A percentile compares a stretch with the other conserved stretches of the same genome.
phyloP scores from a whole-genome alignment of 1,284 basidiomycete genomes.

The Marasmius sp. region DNA sequence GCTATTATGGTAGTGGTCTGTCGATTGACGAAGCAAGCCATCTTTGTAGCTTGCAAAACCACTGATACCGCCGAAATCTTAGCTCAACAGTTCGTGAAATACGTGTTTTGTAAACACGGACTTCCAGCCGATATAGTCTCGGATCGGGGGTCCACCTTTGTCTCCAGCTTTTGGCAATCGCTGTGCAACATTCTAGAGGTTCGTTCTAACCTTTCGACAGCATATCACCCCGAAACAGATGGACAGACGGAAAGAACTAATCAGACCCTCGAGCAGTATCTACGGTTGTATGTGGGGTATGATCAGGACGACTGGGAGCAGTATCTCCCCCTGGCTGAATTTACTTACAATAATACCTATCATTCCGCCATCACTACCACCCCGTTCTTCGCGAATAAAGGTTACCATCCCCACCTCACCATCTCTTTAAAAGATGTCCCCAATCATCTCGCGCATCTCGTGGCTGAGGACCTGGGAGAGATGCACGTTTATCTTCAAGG shows the following conservation, averaged over 20 bases:
- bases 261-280: not conserved
- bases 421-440: not conserved
- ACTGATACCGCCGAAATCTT: not conserved
- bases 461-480: not conserved
- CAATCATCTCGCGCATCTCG: not conserved
- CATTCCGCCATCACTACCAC: not conserved
- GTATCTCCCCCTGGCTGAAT: not conserved
- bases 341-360: not conserved
- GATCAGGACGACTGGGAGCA: slow-evolving; percentile 1
- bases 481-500: not conserved
- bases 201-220: not conserved
- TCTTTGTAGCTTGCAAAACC: slow-evolving; percentile 16
- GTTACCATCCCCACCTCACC: not conserved
- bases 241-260: slow-evolving; percentile 1
- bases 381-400: slow-evolving; percentile 1
- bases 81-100: not conserved
- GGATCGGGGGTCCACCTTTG: slow-evolving; percentile 7
- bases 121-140: too few relatives aligned
- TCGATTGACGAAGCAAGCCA: slow-evolving; percentile 19
- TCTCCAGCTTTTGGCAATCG: slow-evolving; percentile 3
- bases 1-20: slow-evolving; percentile 28
- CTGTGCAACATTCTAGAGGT: not conserved
- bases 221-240: slow-evolving; percentile 4
- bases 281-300: slow-evolving; percentile 4
- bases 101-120: slow-evolving; percentile 4